Conservation (phyloP, 345 rosid genomes). For the sweet orange (Citrus sinensis) region DNA sequence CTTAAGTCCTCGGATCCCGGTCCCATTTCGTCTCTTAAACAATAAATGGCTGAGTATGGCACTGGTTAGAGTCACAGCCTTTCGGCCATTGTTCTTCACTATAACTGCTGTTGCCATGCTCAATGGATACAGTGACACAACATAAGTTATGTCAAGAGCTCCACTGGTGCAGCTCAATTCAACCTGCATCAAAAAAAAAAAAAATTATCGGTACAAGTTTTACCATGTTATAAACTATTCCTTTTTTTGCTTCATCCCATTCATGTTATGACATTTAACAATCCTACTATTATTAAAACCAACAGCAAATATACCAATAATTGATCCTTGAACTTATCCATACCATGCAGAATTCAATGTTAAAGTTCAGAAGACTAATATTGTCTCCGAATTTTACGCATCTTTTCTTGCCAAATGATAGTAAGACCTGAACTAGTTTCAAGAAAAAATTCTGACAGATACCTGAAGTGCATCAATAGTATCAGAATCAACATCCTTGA, state of each 20-base stretch:
- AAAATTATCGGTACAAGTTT: neutral
- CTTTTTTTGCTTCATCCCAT: no score
- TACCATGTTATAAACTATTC: no score
- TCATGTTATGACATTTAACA: neutral
- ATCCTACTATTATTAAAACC: neutral
- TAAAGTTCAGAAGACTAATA: no score
- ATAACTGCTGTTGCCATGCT: slow-evolving; percentile 77
- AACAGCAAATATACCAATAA: neutral
- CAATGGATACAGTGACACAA: slow-evolving; percentile 64
- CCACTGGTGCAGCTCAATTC: slow-evolving; percentile 66
- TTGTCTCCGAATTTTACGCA: neutral
- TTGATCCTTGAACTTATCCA: neutral
- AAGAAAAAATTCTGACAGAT: neutral
- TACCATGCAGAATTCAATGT: neutral
- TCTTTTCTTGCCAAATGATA: neutral
- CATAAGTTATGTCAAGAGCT: slow-evolving; percentile 54
- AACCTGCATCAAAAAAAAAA: slow-evolving; percentile 43
- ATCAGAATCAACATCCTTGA: slow-evolving; percentile 77
- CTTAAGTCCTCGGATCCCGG: slow-evolving; percentile 63
- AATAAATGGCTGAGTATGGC: slow-evolving; percentile 73
- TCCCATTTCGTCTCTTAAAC: slow-evolving; percentile 49
- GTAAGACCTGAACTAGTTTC: neutral
- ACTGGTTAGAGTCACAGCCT: slow-evolving; percentile 54
- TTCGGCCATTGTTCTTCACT: slow-evolving; percentile 66
- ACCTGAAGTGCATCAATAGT: slow-evolving; percentile 94